Percentiles rank a stretch among this genome's conserved stretches.
phyloP scores from a whole-genome alignment of 768 basidiomycete species.

The Pleurotus ostreatus region DNA sequence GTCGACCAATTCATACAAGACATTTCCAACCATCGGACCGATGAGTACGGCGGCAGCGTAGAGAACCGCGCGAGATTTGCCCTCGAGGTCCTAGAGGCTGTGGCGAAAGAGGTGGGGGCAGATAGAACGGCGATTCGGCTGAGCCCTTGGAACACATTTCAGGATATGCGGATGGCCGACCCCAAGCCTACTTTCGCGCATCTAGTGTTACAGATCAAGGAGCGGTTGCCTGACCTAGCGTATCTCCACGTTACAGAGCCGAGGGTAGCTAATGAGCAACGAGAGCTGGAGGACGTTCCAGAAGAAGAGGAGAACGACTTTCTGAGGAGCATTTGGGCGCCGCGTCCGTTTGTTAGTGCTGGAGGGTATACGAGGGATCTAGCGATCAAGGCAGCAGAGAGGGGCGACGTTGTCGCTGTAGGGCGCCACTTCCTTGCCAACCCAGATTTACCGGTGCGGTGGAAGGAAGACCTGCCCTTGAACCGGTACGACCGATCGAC shows the following conservation, averaged over 20 bases:
- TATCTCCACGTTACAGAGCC: constrained; percentile 52
- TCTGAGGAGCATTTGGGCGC: constrained; percentile 41
- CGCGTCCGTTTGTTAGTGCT: constrained; percentile 33
- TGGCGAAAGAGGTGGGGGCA: constrained; percentile 47
- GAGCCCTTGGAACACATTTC: constrained; percentile 44
- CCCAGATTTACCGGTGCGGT: constrained; percentile 37
- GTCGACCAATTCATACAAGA: constrained; percentile 62
- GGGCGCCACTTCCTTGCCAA: constrained; percentile 29
- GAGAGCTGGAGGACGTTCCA: neutral
- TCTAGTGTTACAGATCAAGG: constrained; percentile 36
- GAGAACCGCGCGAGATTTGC: constrained; percentile 56
- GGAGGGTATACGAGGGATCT: constrained; percentile 40
- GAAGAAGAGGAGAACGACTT: constrained; percentile 32
- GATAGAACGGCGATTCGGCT: constrained; percentile 52
- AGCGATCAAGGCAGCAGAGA: constrained; percentile 34
- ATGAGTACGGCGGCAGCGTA: constrained; percentile 66
- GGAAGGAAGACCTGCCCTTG: constrained; percentile 30
- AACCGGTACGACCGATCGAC: constrained; percentile 29
- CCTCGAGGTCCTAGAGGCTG: constrained; percentile 49
- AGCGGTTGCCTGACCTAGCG: constrained; percentile 37
- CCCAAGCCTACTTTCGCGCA: constrained; percentile 53
- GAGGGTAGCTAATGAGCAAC: constrained; percentile 17
- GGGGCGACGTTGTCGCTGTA: constrained; percentile 25
- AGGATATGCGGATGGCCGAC: constrained; percentile 51
- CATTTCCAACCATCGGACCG: constrained; percentile 52